Evolutionary conservation across 1,284 basidiomycete species (phyloP), one percentile per base, ranked within the genome.

Genomic region (Fistulina hepatica): DNA sequence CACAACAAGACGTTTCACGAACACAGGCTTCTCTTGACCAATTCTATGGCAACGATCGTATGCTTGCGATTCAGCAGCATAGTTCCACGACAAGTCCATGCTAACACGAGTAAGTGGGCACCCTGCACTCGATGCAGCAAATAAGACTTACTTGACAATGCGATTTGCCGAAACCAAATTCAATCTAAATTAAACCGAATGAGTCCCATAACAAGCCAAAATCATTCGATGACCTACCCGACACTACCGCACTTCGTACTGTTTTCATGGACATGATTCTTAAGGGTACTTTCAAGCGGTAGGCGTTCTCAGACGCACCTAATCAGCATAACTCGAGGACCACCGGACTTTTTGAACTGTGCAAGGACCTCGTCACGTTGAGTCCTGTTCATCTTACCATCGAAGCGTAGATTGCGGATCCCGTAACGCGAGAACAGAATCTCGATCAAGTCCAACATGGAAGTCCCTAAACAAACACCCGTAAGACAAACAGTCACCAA

Each of bases 71-170:
- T 82, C 80, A 0, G 73, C 62, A 0, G 81, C 80, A 12, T 69
- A 76, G 45, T 76, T 77, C 77, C 77, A 81, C n/a, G 71, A 73
- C 19, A 81, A 56, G 51, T 81, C 80, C 62, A 83, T 66, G 50
- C 75, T 79, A 40, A 8, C 26, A 23, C 26, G 13, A 13, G 40
- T 42, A n/a, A 38, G 35, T 10, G 36, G 27, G 6, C 13, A 40
- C 27, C 12, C 20, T 37, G 25, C 10, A 21, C 23, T 4, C 20
- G 11, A 13, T 26, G 15, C 27, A 23, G 12, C 19, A 21, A 38
- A 22, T 3, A 19, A n/a, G 12, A 50, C 67, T 37, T 47, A 76
- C 75, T 79, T 79, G 48, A 81, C 60, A 24, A 81, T 69, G 3
- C 77, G 71, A 48, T 81, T 81, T 0, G 78, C 78, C 22, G 66